Percentiles rank a stretch among this genome's conserved stretches.
Conservation (phyloP, 805 yeast species). For the Yarrowia bubula region DNA sequence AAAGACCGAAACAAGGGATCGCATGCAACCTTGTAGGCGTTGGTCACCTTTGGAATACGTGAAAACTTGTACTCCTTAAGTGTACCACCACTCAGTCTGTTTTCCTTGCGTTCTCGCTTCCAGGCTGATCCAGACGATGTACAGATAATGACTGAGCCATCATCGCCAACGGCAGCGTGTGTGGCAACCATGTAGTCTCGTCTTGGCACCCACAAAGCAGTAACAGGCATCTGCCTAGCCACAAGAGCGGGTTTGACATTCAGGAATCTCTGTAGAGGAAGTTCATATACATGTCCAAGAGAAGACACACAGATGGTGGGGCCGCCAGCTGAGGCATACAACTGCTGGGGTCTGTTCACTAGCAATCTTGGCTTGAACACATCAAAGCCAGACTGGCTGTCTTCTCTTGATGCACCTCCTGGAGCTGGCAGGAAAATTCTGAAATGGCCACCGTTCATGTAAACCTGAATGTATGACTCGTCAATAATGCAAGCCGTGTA, state of each 20-base stretch:
- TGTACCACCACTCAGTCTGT: slow-evolving; percentile 35
- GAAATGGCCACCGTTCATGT: slow-evolving; percentile 56
- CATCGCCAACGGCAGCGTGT: slow-evolving; percentile 66
- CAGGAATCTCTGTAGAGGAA: slow-evolving; percentile 33
- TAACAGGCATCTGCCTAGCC: slow-evolving; percentile 28
- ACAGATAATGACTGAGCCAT: slow-evolving; percentile 67
- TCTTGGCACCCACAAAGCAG: slow-evolving; percentile 35
- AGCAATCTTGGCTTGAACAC: slow-evolving; percentile 29
- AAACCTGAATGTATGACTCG: slow-evolving; percentile 60
- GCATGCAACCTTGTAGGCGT: slow-evolving; percentile 61
- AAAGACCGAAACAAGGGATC: slow-evolving; percentile 65
- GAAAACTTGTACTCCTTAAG: slow-evolving; percentile 50
- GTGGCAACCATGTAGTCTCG: slow-evolving; percentile 54
- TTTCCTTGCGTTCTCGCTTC: slow-evolving; percentile 37
- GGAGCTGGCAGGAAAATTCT: slow-evolving; percentile 44
- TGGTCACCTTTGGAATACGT: slow-evolving; percentile 53
- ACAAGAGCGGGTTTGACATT: slow-evolving; percentile 28
- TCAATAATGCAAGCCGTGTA: slow-evolving; percentile 64
- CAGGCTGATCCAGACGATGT: slow-evolving; percentile 69
- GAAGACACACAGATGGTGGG: slow-evolving; percentile 33
- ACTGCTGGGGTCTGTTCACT: slow-evolving; percentile 27
- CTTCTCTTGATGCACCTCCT: slow-evolving; percentile 28
- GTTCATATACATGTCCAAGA: slow-evolving; percentile 33
- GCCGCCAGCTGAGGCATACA: slow-evolving; percentile 33
- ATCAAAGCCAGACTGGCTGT: slow-evolving; percentile 29